A percentile compares a stretch with the other conserved stretches of the same genome.
These are phyloP conservation scores for Penicillium waksmanii DNA, from an alignment of 495 filamentous ascomycete species.

Conservation along the genomic window DNA sequence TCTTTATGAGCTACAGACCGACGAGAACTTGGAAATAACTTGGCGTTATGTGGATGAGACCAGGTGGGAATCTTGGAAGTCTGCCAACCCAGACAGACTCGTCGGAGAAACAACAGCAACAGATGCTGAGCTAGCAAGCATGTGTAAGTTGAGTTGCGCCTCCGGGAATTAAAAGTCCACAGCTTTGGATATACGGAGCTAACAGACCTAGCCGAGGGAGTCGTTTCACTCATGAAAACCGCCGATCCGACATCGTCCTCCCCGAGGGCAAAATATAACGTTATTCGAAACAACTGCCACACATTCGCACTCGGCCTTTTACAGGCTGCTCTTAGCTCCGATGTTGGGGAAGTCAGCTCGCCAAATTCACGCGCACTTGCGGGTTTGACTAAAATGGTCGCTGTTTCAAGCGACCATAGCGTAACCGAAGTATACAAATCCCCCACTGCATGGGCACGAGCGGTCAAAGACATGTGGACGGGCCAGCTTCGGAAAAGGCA, in stretches of 20 bases:
- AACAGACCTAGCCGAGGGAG: background rate
- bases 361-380: background rate
- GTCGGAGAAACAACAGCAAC: background rate
- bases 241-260: background rate
- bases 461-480: background rate
- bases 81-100: background rate
- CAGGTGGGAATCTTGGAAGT: background rate
- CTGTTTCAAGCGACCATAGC: background rate
- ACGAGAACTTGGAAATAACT: background rate
- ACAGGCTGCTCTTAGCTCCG: background rate
- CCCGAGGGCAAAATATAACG: background rate
- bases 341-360: background rate
- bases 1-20: background rate
- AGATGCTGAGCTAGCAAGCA: conserved; percentile 1
- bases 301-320: background rate
- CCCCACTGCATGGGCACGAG: background rate
- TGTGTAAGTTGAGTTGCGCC: background rate
- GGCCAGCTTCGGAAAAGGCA: background rate
- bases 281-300: background rate
- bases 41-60: background rate
- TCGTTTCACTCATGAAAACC: background rate
- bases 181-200: background rate
- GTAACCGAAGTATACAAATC: background rate
- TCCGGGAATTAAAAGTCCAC: background rate
- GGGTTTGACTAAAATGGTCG: background rate